These are phyloP conservation scores for Persicaria maculosa DNA, from an alignment of 148 eudicot species.

Conservation along the genomic window DNA sequence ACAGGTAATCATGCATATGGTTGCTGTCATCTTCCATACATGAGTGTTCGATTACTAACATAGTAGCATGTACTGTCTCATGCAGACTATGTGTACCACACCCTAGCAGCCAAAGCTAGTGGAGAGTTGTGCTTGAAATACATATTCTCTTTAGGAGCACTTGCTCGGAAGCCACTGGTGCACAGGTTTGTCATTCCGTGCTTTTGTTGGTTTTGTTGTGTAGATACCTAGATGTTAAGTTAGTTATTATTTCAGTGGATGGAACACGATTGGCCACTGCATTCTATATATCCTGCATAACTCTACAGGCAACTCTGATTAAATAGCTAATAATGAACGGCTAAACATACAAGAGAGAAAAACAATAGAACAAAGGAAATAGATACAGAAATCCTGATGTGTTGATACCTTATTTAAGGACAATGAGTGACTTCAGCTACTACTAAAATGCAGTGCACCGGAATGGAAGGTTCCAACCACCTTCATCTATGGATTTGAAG, in stretches of 20 bases:
- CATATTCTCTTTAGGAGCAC: conserved; percentile 90
- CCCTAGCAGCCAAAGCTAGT: conserved; percentile 87
- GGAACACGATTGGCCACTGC: too few relatives aligned
- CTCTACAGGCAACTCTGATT: too few relatives aligned
- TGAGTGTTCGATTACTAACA: background rate
- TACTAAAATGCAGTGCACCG: conserved; percentile 53
- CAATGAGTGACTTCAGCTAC: background rate
- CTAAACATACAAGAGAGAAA: background rate
- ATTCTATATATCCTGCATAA: too few relatives aligned
- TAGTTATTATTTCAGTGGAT: too few relatives aligned
- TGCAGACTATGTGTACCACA: conserved; percentile 83
- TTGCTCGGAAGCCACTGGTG: conserved; percentile 75
- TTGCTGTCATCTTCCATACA: background rate
- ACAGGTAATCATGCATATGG: conserved; percentile 36
- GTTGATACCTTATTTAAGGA: background rate
- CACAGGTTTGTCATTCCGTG: conserved; percentile 38
- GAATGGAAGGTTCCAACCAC: conserved; percentile 98
- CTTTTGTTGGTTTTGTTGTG: background rate
- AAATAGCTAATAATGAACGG: background rate
- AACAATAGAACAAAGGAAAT: background rate
- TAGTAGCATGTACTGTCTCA: background rate
- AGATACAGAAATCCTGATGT: background rate
- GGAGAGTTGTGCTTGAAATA: conserved; percentile 92
- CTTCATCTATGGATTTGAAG: conserved; percentile 74
- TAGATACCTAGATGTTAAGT: background rate